phyloP scores from a whole-genome alignment of 2,329 filamentous ascomycete species.

The Tolypocladium paradoxum region DNA sequence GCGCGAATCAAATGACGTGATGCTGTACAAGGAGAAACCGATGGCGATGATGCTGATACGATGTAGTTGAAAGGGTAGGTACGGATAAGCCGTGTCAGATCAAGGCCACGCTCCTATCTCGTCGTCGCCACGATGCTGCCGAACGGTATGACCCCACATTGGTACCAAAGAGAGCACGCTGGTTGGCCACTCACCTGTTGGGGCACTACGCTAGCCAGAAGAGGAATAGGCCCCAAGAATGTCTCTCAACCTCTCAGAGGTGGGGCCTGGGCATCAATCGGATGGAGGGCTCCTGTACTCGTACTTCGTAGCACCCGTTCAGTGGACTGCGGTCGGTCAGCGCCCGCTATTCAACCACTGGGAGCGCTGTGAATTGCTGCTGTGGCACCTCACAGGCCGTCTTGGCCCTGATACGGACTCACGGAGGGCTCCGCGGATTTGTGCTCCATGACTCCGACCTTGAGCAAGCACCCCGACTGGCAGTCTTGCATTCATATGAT shows the following conservation, averaged over 20 bases:
- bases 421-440: neutral
- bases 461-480: neutral
- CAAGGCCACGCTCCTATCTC: neutral
- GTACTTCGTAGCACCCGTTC: neutral
- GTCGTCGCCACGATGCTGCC: too few species aligned
- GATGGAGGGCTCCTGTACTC: neutral
- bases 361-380: neutral
- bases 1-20: neutral
- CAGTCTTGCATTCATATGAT: neutral
- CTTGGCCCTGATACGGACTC: neutral
- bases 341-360: neutral
- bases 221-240: neutral
- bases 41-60: neutral
- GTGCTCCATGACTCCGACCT: neutral
- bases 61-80: neutral
- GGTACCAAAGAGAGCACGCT: neutral
- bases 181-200: neutral
- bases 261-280: too few species aligned
- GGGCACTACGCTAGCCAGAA: neutral
- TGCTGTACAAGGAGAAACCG: neutral
- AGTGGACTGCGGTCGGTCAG: neutral
- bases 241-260: too few species aligned
- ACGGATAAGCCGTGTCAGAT: neutral
- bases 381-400: neutral
- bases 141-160: too few species aligned